Conservation (phyloP, 495 filamentous ascomycete genomes). For the Aspergillus incahuasiensis region DNA sequence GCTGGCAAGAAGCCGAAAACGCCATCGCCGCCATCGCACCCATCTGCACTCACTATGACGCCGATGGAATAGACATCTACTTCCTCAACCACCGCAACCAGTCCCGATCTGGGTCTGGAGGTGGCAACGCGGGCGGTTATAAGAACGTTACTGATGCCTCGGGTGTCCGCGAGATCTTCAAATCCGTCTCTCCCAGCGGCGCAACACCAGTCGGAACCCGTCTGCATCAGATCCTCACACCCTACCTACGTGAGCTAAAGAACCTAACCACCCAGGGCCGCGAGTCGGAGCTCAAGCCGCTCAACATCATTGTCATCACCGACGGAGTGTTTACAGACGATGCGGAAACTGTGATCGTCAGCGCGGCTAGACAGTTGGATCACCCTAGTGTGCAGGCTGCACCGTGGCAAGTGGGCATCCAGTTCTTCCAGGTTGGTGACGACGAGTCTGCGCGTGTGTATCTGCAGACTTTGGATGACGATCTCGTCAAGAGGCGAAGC, state of each 20-base stretch:
- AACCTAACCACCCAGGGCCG: constrained; percentile 39
- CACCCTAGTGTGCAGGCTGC: constrained; percentile 53
- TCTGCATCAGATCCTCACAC: constrained; percentile 66
- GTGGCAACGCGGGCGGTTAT: constrained; percentile 42
- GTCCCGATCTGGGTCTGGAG: background rate
- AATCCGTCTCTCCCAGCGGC: constrained; percentile 55
- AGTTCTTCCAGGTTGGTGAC: constrained; percentile 93
- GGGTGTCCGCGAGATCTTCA: constrained; percentile 64
- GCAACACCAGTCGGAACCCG: constrained; percentile 73
- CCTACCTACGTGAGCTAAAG: constrained; percentile 54
- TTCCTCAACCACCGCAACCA: constrained; percentile 69
- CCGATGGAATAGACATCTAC: constrained; percentile 89
- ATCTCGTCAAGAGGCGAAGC: constrained; percentile 47
- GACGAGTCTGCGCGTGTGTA: constrained; percentile 60
- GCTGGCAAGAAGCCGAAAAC: constrained; percentile 70
- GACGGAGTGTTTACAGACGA: constrained; percentile 86
- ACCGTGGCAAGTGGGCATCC: constrained; percentile 85
- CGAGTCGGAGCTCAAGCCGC: constrained; percentile 57
- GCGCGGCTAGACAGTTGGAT: constrained; percentile 67
- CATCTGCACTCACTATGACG: constrained; percentile 77
- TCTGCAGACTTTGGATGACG: constrained; percentile 75
- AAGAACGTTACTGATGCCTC: constrained; percentile 49
- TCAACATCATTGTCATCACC: constrained; percentile 93
- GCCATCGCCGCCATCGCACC: constrained; percentile 76
- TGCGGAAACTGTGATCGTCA: constrained; percentile 65